A percentile compares a stretch with the other conserved stretches of the same genome.
Conservation (phyloP, 2,329 filamentous ascomycete species). For the Epichloe amarillans region DNA sequence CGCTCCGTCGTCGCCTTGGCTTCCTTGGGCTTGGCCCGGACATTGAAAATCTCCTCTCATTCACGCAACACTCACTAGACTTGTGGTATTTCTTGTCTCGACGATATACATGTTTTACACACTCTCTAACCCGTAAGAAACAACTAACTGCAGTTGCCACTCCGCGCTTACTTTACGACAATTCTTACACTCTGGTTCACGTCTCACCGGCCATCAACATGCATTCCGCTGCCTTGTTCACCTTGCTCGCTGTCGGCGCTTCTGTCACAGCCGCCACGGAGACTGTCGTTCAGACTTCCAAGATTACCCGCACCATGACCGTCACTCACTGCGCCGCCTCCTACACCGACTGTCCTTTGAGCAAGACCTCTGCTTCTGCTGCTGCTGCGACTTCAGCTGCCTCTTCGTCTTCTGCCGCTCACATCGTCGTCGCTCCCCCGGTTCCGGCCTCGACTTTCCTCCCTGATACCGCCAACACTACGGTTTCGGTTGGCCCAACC, state of each 20-base stretch:
- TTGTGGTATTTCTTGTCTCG: neutral
- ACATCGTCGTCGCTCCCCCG: constrained; percentile 1
- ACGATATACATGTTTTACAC: neutral
- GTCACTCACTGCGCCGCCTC: constrained; percentile 34
- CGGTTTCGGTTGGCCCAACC: constrained; percentile 11
- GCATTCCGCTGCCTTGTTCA: constrained; percentile 30
- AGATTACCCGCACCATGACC: constrained; percentile 30
- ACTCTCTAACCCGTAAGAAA: neutral
- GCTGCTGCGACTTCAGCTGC: constrained; percentile 6
- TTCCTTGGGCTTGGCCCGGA: neutral
- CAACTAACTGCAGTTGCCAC: neutral
- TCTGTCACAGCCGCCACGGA: constrained; percentile 23
- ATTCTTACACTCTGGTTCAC: neutral
- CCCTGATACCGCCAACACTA: constrained; percentile 10
- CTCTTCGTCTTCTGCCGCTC: constrained; percentile 15
- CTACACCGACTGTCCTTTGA: constrained; percentile 28
- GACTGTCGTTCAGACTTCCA: constrained; percentile 30
- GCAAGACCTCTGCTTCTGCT: constrained; percentile 13
- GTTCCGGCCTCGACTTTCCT: neutral
- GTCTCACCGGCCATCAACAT: constrained; percentile 22
- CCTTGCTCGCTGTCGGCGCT: constrained; percentile 27
- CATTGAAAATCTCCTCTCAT: neutral
- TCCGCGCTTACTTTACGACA: neutral
- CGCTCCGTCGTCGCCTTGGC: neutral
- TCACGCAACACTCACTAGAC: neutral